Base-by-base conservation (phyloP, 192 early-diverging fungal genomes). In the Rhizophagus clarus region DNA sequence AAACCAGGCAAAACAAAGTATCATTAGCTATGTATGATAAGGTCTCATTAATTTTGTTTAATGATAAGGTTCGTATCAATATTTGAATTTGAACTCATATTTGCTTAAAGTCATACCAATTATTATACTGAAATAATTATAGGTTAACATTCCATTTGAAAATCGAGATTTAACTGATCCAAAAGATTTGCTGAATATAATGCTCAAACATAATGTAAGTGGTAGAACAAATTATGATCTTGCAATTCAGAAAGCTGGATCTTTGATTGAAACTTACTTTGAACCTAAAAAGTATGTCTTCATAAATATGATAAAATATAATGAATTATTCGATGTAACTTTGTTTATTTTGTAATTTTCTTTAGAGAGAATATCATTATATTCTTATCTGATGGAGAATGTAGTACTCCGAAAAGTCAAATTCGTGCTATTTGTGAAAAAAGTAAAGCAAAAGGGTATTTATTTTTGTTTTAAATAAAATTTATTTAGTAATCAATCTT, bases 301-400 rank as follows among this genome's bases (percentile, higher is more conserved):
- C 15, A 61, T 7, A 9, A 34, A 34, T 3, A 60, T 8, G 10
- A 24, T 4, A 10, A 40, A 40, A 40, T 40, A 7, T 29, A 37
- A n/a, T n/a, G n/a, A n/a, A 24, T 20, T 40, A 31, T 49, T 28
- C 22, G 5, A 3, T 26, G 72, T 71, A 40, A 40, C 4, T 40
- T 40, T 7, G 8, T 37, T 37, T 37, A 37, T 37, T 37, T 37
- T 6, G 8, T 40, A 34, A 40, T 40, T 40, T 40, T 40, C 37
- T 40, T 40, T 40, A 81, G 80, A 64, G 47, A 40, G 34, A 74
- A 74, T 76, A 4, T 81, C 14, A 66, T 81, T 76, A 63, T 81
- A 14, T 81, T 76, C 32, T 26, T 81, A 32, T 81, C 80, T 34
- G 80, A 81, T 28, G 80, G 80, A 22, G 17, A 14, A 6, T 34